Evolutionary conservation across 768 basidiomycete species (phyloP).

Genomic region (Agaricus blazei): DNA sequence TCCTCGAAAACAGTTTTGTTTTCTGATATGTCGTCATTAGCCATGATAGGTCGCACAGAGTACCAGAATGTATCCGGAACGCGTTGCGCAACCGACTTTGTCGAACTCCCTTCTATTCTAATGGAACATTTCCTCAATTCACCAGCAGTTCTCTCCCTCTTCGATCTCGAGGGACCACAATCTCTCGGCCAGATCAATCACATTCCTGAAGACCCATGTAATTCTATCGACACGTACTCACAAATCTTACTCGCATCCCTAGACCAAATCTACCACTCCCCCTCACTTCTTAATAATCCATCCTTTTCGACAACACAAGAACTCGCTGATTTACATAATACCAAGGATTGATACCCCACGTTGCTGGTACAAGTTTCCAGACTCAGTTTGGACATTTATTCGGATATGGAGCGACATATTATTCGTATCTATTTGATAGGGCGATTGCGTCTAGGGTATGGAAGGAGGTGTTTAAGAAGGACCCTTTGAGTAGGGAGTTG

Average conservation of each 20-base stretch:
- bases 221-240: constrained; percentile 82
- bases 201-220: constrained; percentile 71
- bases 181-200: constrained; percentile 47
- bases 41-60: constrained; percentile 96
- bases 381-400: constrained; percentile 94
- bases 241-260: constrained; percentile 87
- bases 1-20: background rate
- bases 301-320: constrained; percentile 72
- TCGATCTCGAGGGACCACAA: constrained; percentile 49
- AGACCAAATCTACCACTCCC: constrained; percentile 89
- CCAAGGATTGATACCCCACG: constrained; percentile 76
- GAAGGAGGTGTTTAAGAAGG: constrained; percentile 60
- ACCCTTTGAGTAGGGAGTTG: constrained; percentile 64
- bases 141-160: constrained; percentile 74
- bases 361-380: constrained; percentile 85
- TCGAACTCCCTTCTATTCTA: constrained; percentile 94
- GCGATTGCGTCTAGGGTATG: constrained; percentile 95
- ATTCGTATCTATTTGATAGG: constrained; percentile 94
- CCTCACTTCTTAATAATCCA: constrained; percentile 39
- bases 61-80: constrained; percentile 98
- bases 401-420: constrained; percentile 97
- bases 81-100: constrained; percentile 96
- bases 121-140: constrained; percentile 98
- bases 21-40: constrained; percentile 33
- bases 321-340: constrained; percentile 55